phyloP scores from a whole-genome alignment of 176 grass and related monocot genomes.

The Saccharum officinarum region DNA sequence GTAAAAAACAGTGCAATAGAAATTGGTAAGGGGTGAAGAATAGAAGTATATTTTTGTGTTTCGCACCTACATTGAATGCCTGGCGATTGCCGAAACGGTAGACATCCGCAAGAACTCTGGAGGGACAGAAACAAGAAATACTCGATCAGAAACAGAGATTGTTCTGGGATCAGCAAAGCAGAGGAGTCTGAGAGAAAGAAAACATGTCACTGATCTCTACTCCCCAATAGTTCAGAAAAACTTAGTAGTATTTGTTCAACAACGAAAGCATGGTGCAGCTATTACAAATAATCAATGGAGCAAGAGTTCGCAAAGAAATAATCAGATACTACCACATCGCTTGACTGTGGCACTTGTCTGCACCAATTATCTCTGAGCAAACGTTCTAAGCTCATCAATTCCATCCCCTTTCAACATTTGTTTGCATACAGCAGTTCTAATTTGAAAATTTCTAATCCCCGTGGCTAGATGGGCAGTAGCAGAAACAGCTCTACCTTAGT shows the following conservation, averaged over 20 bases:
- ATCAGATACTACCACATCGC: neutral
- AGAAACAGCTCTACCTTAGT: too few species aligned
- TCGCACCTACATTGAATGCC: conserved; percentile 67
- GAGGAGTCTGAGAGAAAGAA: neutral
- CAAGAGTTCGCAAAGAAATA: neutral
- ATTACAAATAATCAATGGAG: neutral
- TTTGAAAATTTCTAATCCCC: neutral
- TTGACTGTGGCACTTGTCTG: neutral
- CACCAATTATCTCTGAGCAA: neutral
- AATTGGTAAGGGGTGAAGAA: conserved; percentile 16
- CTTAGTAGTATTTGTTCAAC: neutral
- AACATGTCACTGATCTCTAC: neutral
- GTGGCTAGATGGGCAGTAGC: neutral
- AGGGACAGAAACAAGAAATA: conserved; percentile 3
- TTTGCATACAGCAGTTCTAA: neutral
- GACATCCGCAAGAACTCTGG: conserved; percentile 85
- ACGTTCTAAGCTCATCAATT: neutral
- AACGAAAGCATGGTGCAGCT: neutral
- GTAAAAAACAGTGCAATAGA: conserved; percentile 12
- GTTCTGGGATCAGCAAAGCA: neutral
- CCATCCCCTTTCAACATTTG: neutral
- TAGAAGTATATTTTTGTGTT: conserved; percentile 29
- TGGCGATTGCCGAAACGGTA: conserved; percentile 73
- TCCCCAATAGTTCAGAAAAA: neutral
- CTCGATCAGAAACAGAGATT: neutral